phyloP scores from a whole-genome alignment of 495 filamentous ascomycete species.

The Pyrenula massariospora region DNA sequence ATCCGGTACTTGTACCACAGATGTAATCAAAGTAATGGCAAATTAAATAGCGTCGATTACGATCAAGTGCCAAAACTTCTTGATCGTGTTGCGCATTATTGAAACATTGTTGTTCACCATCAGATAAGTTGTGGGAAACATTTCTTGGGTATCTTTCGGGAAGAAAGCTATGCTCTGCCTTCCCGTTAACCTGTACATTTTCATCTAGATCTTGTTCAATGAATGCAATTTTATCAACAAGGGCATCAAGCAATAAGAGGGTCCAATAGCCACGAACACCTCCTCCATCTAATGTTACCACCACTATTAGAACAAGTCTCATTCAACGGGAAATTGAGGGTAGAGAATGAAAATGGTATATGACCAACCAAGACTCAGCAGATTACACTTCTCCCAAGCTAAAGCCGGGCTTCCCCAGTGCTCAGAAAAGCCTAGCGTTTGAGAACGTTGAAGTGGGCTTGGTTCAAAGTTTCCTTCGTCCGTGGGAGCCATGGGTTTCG shows the following conservation, averaged over 20 bases:
- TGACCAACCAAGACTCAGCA: background rate
- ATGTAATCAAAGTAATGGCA: constrained; percentile 12
- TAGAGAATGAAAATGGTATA: background rate
- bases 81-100: background rate
- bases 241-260: constrained; percentile 5
- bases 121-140: constrained; percentile 5
- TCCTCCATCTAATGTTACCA: constrained; percentile 5
- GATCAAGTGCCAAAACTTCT: background rate
- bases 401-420: too few relatives aligned
- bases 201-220: constrained; percentile 1
- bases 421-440: too few relatives aligned
- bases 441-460: too few relatives aligned
- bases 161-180: constrained; percentile 5
- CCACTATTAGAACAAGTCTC: background rate
- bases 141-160: constrained; percentile 4
- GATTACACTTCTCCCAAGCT: background rate
- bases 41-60: constrained; percentile 6
- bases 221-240: constrained; percentile 5
- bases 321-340: background rate
- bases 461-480: too few relatives aligned
- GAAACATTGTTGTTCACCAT: background rate
- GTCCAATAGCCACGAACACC: constrained; percentile 10
- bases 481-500: too few relatives aligned
- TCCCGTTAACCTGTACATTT: background rate
- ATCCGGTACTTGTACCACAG: constrained; percentile 9